Base-by-base conservation (phyloP, 352 stramenopile species). In the Phytophthora crassamura region DNA sequence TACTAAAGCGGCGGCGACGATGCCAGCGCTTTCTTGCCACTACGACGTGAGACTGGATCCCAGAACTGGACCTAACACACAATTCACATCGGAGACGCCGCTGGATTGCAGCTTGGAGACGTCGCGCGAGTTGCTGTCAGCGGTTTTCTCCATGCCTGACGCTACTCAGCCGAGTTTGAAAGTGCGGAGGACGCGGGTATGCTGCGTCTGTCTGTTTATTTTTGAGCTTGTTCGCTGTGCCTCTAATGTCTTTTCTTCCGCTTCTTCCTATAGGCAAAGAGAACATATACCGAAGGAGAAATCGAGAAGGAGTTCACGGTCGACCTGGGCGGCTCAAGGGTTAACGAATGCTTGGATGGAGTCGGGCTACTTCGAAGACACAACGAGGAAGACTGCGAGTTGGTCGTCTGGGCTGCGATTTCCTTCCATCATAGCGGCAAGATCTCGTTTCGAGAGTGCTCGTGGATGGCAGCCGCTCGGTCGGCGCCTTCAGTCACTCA, bases 371-470 rank as follows among this genome's bases (percentile, higher is more conserved):
- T 72, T 2, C 51, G 68, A 5, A 49, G 48, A 57, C 53, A 73
- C 42, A 66, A 45, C 1, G 63, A 76, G 15, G 43, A 66, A 0
- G 48, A 76, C 33, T 73, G 63, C 16, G 63, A 72, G 16, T 12
- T 72, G n/a, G 46, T 69, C 11, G 47, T 73, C 15, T 76, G 68
- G 68, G 58, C 57, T 16, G 68, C 68, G 0, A 65, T 73, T 9
- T 76, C 58, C 4, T 73, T 76, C 30, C 68, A 76, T 12, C 39
- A 60, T 10, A 76, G 68, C 15, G 68, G 63, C 6, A 73, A 69
- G 45, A 70, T 76, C 2, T 69, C 53, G 3, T 76, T 73, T 60
- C 35, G 41, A 25, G 63, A 75, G 33, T 53, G 53, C 14, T 69
- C 59, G 15, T 69, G 68, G 68, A 70, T 70, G 63, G 52, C 43